A percentile compares a stretch with the other conserved stretches of the same genome.
Evolutionary conservation across 2,329 filamentous ascomycete genomes (phyloP).

Genomic region (Arthrocladium fulminans): DNA sequence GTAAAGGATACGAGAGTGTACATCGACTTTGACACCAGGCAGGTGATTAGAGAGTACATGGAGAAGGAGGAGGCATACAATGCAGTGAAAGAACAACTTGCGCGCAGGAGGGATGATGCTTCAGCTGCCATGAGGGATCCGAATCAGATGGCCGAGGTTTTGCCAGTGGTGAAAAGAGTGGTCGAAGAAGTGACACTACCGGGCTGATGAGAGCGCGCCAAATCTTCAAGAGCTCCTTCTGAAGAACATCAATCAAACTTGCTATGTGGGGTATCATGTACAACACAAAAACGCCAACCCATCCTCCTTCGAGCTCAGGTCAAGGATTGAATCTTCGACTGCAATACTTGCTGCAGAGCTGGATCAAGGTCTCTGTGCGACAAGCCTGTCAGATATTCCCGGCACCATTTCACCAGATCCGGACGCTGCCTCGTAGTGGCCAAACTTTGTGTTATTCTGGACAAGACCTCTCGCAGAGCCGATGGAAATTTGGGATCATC

Average conservation of each 20-base stretch:
- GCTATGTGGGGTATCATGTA: conserved; percentile 7
- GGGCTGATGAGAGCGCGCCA: conserved; percentile 13
- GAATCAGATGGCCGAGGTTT: conserved; percentile 60
- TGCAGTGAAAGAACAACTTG: conserved; percentile 60
- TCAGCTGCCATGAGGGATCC: conserved; percentile 70
- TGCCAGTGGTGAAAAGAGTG: conserved; percentile 61
- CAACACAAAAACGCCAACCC: not conserved
- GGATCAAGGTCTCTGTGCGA: conserved; percentile 42
- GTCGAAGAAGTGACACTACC: conserved; percentile 47
- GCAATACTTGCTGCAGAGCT: conserved; percentile 45
- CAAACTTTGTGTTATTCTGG: conserved; percentile 48
- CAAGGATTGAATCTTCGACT: conserved; percentile 27
- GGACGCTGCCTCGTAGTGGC: conserved; percentile 23
- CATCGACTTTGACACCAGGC: conserved; percentile 70
- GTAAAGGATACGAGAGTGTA: conserved; percentile 87
- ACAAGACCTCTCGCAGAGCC: conserved; percentile 58
- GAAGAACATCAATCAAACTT: not conserved
- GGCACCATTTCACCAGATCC: conserved; percentile 41
- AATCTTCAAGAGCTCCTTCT: not conserved
- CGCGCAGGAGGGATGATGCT: conserved; percentile 59
- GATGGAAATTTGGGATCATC: conserved; percentile 63
- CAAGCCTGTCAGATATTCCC: conserved; percentile 40
- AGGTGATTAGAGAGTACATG: conserved; percentile 82
- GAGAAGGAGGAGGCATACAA: conserved; percentile 77
- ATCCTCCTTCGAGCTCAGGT: not conserved